Percentiles rank a stretch among this genome's conserved stretches.
phyloP scores from a whole-genome alignment of 2,329 filamentous ascomycete species.

The Fusarium proliferatum region DNA sequence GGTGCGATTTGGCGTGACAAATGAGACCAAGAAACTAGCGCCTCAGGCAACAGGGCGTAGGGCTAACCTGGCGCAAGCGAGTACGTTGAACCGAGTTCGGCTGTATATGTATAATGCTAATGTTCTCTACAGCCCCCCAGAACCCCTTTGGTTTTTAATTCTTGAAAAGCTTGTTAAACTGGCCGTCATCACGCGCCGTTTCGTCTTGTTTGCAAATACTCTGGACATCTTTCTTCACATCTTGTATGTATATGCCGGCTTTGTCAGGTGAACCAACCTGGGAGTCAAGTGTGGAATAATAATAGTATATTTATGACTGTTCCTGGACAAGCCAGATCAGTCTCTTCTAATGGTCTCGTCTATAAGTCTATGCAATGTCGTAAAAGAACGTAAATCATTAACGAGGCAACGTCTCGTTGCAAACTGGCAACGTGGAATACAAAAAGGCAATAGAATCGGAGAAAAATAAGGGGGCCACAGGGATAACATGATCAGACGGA shows the following conservation, averaged over 20 bases:
- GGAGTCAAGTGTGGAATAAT: slow-evolving; percentile 35
- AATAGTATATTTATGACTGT: slow-evolving; percentile 40
- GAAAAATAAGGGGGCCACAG: not conserved
- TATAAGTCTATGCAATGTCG: slow-evolving; percentile 24
- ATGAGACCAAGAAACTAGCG: slow-evolving; percentile 78
- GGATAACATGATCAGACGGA: not conserved
- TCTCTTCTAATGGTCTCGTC: slow-evolving; percentile 36
- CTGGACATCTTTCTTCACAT: slow-evolving; percentile 42
- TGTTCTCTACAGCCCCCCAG: slow-evolving; percentile 56
- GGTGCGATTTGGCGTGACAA: slow-evolving; percentile 85
- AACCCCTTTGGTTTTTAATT: slow-evolving; percentile 65
- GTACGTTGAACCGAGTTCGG: slow-evolving; percentile 71
- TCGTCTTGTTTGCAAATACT: slow-evolving; percentile 28
- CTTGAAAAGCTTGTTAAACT: not conserved
- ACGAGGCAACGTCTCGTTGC: not conserved
- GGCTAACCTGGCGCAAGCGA: slow-evolving; percentile 93
- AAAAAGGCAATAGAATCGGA: not conserved
- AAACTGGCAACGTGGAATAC: not conserved
- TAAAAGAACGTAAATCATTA: not conserved
- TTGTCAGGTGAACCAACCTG: slow-evolving; percentile 35
- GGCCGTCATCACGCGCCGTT: slow-evolving; percentile 7
- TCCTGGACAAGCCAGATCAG: slow-evolving; percentile 16
- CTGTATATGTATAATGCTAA: slow-evolving; percentile 27
- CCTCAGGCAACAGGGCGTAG: slow-evolving; percentile 89
- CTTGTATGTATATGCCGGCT: slow-evolving; percentile 40